Evolutionary conservation across 306 rosid species (phyloP).

Genomic region (Fagus crenata): DNA sequence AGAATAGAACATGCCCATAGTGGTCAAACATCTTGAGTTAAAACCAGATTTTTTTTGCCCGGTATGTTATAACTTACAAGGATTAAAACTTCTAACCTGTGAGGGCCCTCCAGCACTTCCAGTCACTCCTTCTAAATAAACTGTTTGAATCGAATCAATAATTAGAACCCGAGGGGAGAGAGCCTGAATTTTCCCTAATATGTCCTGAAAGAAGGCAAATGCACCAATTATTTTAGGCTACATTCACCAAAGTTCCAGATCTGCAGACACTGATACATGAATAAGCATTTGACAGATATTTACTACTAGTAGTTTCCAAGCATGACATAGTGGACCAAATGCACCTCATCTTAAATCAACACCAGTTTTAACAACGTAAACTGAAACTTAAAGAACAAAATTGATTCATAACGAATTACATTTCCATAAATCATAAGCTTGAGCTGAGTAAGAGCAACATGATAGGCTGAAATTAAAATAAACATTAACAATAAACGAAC

Average conservation of each 20-base stretch:
- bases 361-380: neutral
- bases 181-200: conserved; percentile 58
- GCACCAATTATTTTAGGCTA: conserved; percentile 23
- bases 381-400: neutral
- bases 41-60: conserved; percentile 2
- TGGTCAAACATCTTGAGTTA: conserved; percentile 23
- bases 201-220: conserved; percentile 61
- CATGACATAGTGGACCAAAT: neutral
- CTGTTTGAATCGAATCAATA: conserved; percentile 93
- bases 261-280: neutral
- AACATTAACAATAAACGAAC: neutral
- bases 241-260: conserved; percentile 15
- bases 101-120: conserved; percentile 78
- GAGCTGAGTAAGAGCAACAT: neutral
- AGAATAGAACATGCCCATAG: conserved; percentile 2
- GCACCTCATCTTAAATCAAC: neutral
- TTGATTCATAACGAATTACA: neutral
- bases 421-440: neutral
- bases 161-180: conserved; percentile 70
- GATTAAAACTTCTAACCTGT: conserved; percentile 53
- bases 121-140: conserved; percentile 56
- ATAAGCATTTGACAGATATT: neutral
- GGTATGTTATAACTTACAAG: conserved; percentile 1
- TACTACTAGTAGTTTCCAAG: neutral
- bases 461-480: neutral